These are phyloP conservation scores for Fusarium citri DNA, from an alignment of 2,329 filamentous ascomycete species.

Conservation along the genomic window DNA sequence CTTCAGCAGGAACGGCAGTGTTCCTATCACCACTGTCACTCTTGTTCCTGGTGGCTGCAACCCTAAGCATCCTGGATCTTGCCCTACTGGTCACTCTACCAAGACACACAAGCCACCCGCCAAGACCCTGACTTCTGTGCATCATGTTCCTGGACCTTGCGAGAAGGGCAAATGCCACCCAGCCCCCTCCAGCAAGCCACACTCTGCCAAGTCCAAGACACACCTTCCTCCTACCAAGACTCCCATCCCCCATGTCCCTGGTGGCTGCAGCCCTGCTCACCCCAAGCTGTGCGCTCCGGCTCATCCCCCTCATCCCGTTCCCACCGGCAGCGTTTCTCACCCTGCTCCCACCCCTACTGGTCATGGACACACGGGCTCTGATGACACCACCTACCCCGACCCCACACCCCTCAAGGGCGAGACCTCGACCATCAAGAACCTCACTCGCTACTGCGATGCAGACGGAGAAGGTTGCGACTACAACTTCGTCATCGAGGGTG, in stretches of 20 bases:
- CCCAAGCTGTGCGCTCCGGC: conserved; percentile 17
- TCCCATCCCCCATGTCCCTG: conserved; percentile 1
- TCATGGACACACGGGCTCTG: background rate
- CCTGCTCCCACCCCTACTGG: background rate
- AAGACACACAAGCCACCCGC: background rate
- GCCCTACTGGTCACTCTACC: background rate
- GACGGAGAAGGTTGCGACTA: conserved; percentile 34
- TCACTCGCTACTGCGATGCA: conserved; percentile 34
- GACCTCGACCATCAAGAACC: conserved; percentile 24
- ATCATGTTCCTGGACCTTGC: background rate
- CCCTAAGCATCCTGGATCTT: background rate
- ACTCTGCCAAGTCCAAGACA: background rate
- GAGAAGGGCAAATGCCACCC: background rate
- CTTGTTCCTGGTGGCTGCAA: background rate
- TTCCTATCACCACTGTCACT: background rate
- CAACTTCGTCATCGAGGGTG: conserved; percentile 29
- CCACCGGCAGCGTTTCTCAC: background rate
- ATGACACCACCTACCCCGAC: conserved; percentile 5
- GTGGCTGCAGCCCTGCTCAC: conserved; percentile 23
- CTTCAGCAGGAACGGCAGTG: background rate
- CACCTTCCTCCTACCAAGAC: conserved; percentile 7
- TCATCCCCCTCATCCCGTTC: conserved; percentile 6
- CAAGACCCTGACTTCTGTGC: background rate
- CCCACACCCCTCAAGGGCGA: conserved; percentile 19
- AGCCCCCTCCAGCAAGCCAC: background rate